phyloP scores from a whole-genome alignment of 768 basidiomycete genomes.

The Suillus plorans region DNA sequence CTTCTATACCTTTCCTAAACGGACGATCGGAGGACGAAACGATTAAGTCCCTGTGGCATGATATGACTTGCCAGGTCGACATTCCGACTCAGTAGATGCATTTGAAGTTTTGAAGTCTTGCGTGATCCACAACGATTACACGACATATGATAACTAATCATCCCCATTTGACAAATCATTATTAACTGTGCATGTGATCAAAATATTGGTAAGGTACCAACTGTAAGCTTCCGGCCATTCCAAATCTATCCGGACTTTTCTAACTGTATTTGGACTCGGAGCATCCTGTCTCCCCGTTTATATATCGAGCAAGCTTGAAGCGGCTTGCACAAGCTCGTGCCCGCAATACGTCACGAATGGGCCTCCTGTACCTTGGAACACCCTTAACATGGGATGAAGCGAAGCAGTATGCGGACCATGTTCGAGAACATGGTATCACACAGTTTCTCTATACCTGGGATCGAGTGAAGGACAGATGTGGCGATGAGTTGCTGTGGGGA shows the following conservation, averaged over 20 bases:
- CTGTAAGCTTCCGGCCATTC: conserved; percentile 1
- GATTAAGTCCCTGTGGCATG: background rate
- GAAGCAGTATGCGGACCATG: conserved; percentile 84
- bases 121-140: background rate
- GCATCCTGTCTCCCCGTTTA: background rate
- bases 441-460: conserved; percentile 96
- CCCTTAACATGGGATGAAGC: conserved; percentile 91
- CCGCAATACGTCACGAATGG: conserved; percentile 54
- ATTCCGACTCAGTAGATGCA: too few relatives aligned
- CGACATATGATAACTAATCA: background rate
- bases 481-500: conserved; percentile 95
- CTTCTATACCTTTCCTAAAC: background rate
- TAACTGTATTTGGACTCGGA: conserved; percentile 7
- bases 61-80: too few relatives aligned
- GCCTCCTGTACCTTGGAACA: conserved; percentile 89
- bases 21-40: background rate
- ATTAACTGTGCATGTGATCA: background rate
- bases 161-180: conserved; percentile 6
- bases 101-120: background rate
- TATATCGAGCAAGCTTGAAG: background rate
- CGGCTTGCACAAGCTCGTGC: conserved; percentile 5
- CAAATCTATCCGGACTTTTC: background rate
- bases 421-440: conserved; percentile 87
- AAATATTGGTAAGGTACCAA: background rate
- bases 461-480: conserved; percentile 83